Base-by-base conservation (phyloP, 1,284 basidiomycete genomes). In the Apiotrichum laibachii region DNA sequence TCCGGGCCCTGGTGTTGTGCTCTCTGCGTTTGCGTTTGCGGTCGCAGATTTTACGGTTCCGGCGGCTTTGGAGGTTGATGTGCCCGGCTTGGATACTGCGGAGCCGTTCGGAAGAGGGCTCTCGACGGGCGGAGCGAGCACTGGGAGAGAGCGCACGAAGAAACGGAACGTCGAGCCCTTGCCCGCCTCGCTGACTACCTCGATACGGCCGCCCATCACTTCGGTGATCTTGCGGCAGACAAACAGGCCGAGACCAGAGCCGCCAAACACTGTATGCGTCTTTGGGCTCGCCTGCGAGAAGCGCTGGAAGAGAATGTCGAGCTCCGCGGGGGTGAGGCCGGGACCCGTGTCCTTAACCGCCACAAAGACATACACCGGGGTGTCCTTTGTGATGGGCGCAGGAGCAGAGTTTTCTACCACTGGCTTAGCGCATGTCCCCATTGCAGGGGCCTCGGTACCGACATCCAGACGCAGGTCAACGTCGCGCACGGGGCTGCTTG, bases 101-200 rank as follows among this genome's bases (percentile, higher is more conserved):
- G 4, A 3, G 26, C 26, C 26, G 7, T 31, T 31, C 26, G 7
- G 26, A 31, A 3, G 3, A 31, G 26, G 26, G 26, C 26, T 31
- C 26, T 31, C 26, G 26, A 31, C 26, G 3, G 26, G 26, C 26
- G 26, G 26, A 31, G 7, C 4, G 26, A 44, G 12, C 19, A 44
- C 43, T 2, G 43, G 43, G 43, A 11, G 43, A 11, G 43, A n/a
- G 19, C 43, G 43, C 6, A 80, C 72, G 65, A 73, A 79, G 68
- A 80, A 80, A 15, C 77, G 72, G 72, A 80, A 80, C 10, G 69
- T 66, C 35, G 46, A 58, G 13, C 77, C 77, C 31, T 69, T 55
- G 2, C 75, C 76, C 0, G 73, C 56, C 47, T 69, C 56, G 40
- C 66, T 69, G 11, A 65, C 51, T 16, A 77, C 73, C 53, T 75